These are phyloP conservation scores for Paraglomus brasilianum DNA, from an alignment of 192 early-diverging fungal species.

Conservation along the genomic window DNA sequence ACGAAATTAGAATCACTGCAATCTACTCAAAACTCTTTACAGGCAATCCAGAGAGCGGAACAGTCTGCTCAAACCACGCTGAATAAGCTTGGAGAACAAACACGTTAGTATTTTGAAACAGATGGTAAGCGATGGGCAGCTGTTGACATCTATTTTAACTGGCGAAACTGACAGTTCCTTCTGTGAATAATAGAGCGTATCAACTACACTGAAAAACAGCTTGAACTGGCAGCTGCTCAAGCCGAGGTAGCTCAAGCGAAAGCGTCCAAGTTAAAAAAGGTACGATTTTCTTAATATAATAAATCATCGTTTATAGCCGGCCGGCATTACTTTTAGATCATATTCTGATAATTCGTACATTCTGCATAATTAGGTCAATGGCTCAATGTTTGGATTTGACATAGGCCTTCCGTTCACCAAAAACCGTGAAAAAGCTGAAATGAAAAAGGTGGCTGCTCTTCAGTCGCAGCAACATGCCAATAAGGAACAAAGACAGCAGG, in stretches of 20 bases:
- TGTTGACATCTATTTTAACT: background rate
- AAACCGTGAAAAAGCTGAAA: conserved; percentile 57
- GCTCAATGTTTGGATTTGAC: conserved; percentile 72
- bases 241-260: conserved; percentile 53
- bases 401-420: conserved; percentile 69
- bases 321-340: background rate
- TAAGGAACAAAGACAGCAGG: conserved; percentile 52
- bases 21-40: conserved; percentile 64
- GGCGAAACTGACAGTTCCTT: background rate
- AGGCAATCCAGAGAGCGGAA: conserved; percentile 61
- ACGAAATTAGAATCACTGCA: conserved; percentile 65
- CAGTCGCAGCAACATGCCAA: conserved; percentile 52
- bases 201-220: conserved; percentile 56
- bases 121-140: no score
- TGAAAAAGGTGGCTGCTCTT: conserved; percentile 49
- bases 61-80: conserved; percentile 59
- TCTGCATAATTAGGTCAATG: conserved; percentile 57
- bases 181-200: conserved; percentile 34
- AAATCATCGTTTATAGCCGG: background rate
- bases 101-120: conserved; percentile 47
- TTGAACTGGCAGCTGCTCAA: conserved; percentile 63
- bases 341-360: no score
- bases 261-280: conserved; percentile 56
- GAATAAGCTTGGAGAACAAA: conserved; percentile 65
- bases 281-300: background rate